phyloP scores from a whole-genome alignment of 1,284 basidiomycete species.

The Rhodotorula sp. region DNA sequence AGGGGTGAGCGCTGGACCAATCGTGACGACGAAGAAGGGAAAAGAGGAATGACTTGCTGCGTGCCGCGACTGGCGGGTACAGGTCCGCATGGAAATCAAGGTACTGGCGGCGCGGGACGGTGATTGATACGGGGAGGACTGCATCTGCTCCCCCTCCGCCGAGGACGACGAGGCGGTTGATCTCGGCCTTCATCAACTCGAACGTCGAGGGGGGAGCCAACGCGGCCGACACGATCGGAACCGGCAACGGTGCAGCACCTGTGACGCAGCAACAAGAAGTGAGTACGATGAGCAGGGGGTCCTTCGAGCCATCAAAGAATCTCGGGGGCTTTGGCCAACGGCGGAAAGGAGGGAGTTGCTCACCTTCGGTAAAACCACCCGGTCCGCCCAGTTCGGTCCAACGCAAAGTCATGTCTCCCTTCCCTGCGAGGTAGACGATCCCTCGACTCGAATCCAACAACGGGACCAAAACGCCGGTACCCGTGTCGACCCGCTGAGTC shows the following conservation, averaged over 20 bases:
- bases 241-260: conserved; percentile 45
- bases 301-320: too few species aligned
- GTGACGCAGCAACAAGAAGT: conserved; percentile 7
- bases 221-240: conserved; percentile 46
- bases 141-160: conserved; percentile 47
- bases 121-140: conserved; percentile 49
- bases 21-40: background rate
- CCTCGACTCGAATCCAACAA: conserved; percentile 50
- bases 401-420: conserved; percentile 52
- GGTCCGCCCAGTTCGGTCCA: conserved; percentile 51
- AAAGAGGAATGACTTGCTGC: conserved; percentile 4
- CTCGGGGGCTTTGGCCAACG: too few species aligned
- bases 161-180: conserved; percentile 50
- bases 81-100: conserved; percentile 54
- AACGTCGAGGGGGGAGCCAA: conserved; percentile 46
- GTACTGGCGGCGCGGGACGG: conserved; percentile 52
- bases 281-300: background rate
- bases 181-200: conserved; percentile 53
- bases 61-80: conserved; percentile 47
- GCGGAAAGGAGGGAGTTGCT: background rate
- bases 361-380: conserved; percentile 47
- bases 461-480: conserved; percentile 49
- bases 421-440: conserved; percentile 50
- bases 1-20: too few species aligned
- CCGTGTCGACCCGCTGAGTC: conserved; percentile 49